Base-by-base conservation (phyloP, 1,284 basidiomycete species). In the Trametes hirsuta region DNA sequence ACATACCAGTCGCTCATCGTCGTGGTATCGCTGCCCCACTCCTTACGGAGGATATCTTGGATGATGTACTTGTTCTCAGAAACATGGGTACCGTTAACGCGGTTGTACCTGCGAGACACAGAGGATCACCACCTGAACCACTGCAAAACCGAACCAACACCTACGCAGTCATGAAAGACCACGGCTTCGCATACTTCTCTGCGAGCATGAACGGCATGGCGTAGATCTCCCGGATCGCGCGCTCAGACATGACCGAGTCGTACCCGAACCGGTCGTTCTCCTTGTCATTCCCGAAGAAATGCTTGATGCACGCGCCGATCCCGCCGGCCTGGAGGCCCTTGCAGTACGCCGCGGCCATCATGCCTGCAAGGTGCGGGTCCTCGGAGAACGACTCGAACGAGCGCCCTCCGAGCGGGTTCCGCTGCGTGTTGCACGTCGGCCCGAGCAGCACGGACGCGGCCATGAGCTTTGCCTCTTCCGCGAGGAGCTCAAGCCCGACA, bases 181-280 rank as follows among this genome's bases (percentile, higher is more conserved):
- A 90, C 15, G 90, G 90, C 59, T 85, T 69, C 1, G 87, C 83
- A 53, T 86, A 78, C 69, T 88, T 87, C 72, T 91, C 84, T 0
- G 91, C 88, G 45, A 95, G 81, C 86, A 93, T 90, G 77, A 94
- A 94, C 58, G 75, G 74, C 70, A 75, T 75, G 41, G 94, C 79
- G 74, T 94, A 94, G 49, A 95, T 83, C 72, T 95, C 93, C 30
- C 91, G 82, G 45, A 95, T 78, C 0, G 92, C 88, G 34, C 92
- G 84, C 59, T 84, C 80, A 61, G 81, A 82, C 64, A 90, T 75
- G 58, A 88, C 75, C 54, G 83, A 85, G 67, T 89, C 81, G 66
- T 84, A 89, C 4, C 71, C 86, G 70, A 82, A 80, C 1, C 88
- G 80, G 69, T 90, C 88, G 63, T 88, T 79, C 69, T 91, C 89